Evolutionary conservation across 2,329 filamentous ascomycete genomes (phyloP).

Genomic region (Stemphylium vesicarium): DNA sequence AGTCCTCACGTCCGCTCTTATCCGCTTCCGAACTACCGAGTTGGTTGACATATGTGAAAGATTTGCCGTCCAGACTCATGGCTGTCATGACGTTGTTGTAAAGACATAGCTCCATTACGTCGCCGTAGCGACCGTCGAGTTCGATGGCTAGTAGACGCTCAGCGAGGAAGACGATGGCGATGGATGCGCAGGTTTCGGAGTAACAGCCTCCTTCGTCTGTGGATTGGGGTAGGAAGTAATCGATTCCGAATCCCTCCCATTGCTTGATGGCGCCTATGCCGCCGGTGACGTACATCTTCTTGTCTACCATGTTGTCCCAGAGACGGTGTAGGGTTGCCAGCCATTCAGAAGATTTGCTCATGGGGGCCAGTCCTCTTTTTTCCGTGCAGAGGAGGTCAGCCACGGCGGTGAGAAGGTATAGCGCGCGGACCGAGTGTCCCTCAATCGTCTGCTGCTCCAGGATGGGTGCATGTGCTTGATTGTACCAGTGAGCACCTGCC

Average conservation of each 20-base stretch:
- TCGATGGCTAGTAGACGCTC: constrained; percentile 48
- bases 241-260: constrained; percentile 66
- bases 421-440: constrained; percentile 65
- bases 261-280: constrained; percentile 65
- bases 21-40: constrained; percentile 61
- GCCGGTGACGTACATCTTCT: constrained; percentile 69
- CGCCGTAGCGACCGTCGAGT: constrained; percentile 60
- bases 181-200: constrained; percentile 62
- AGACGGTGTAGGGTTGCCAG: constrained; percentile 53
- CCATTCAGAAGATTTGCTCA: constrained; percentile 9
- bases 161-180: constrained; percentile 16
- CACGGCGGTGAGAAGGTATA: constrained; percentile 66
- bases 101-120: constrained; percentile 66
- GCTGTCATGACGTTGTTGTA: constrained; percentile 67
- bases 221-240: constrained; percentile 63
- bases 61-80: constrained; percentile 62
- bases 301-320: constrained; percentile 66
- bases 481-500: constrained; percentile 55
- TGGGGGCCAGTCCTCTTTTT: constrained; percentile 39
- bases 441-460: constrained; percentile 61
- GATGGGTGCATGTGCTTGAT: constrained; percentile 64
- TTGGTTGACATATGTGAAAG: constrained; percentile 69
- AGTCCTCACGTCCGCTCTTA: constrained; percentile 59
- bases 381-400: constrained; percentile 56
- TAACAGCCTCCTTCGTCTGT: constrained; percentile 69